Evolutionary conservation across 2,329 filamentous ascomycete species (phyloP).

Genomic region (Ceratocystis eucalypticola): DNA sequence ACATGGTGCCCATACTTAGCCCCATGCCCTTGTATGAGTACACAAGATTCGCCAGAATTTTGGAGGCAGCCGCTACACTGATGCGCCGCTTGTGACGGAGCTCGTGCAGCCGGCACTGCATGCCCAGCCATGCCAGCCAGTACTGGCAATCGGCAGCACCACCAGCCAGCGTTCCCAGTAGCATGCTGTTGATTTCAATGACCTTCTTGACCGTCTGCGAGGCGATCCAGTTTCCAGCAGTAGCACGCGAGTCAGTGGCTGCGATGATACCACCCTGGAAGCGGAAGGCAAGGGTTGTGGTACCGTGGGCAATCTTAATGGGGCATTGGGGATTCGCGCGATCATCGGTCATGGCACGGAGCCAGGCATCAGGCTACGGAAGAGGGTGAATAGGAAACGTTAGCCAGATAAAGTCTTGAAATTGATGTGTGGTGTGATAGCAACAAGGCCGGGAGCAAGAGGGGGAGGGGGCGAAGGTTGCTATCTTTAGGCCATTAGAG

Average conservation of each 20-base stretch:
- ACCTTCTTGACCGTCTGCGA: conserved; percentile 99
- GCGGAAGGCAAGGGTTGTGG: conserved; percentile 92
- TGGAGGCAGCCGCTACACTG: conserved; percentile 89
- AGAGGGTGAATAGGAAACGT: conserved; percentile 9
- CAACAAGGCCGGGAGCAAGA: background rate
- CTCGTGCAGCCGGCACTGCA: conserved; percentile 98
- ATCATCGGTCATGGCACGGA: conserved; percentile 94
- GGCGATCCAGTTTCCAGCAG: conserved; percentile 97
- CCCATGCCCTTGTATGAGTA: conserved; percentile 99
- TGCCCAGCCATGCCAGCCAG: conserved; percentile 96
- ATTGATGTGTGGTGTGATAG: background rate
- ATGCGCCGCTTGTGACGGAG: conserved; percentile 98
- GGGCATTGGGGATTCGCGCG: conserved; percentile 91
- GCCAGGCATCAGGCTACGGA: conserved; percentile 71
- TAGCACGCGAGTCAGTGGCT: conserved; percentile 91
- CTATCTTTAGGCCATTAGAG: background rate
- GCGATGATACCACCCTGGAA: conserved; percentile 98
- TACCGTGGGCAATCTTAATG: conserved; percentile 99
- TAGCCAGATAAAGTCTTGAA: background rate
- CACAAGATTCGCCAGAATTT: conserved; percentile 96
- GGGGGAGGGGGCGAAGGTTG: conserved; percentile 17
- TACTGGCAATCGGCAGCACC: conserved; percentile 99
- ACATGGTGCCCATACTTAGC: conserved; percentile 98
- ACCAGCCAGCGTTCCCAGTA: conserved; percentile 95
- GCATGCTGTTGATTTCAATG: conserved; percentile 89